Conservation (phyloP, 2,329 filamentous ascomycete species). For the Phoma sp. region DNA sequence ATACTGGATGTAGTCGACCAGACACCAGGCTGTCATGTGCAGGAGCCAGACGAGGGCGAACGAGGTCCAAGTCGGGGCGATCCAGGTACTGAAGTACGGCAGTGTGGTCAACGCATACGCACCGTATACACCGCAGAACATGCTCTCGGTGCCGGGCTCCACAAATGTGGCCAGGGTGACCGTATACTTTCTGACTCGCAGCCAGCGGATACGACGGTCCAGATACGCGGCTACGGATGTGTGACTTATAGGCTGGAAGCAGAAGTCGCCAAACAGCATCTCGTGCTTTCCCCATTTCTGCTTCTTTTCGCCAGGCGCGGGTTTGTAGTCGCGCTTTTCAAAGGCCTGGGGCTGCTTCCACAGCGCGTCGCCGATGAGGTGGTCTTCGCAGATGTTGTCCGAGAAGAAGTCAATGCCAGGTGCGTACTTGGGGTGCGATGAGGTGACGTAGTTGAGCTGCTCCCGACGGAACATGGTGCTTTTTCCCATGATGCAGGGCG, state of each 20-base stretch:
- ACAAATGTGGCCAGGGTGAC: slow-evolving; percentile 87
- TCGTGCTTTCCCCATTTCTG: slow-evolving; percentile 75
- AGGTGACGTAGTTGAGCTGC: slow-evolving; percentile 78
- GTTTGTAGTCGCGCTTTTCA: slow-evolving; percentile 33
- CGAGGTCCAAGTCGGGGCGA: slow-evolving; percentile 70
- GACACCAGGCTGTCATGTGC: slow-evolving; percentile 73
- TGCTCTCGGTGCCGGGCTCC: slow-evolving; percentile 88
- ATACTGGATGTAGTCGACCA: slow-evolving; percentile 76
- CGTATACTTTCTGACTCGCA: slow-evolving; percentile 92
- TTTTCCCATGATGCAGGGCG: slow-evolving; percentile 94
- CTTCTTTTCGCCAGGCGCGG: slow-evolving; percentile 31
- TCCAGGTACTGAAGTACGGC: slow-evolving; percentile 64
- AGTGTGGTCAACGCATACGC: slow-evolving; percentile 79
- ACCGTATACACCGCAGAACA: slow-evolving; percentile 82
- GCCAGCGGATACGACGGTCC: slow-evolving; percentile 83
- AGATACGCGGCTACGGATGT: slow-evolving; percentile 81
- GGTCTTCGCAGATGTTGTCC: slow-evolving; percentile 96
- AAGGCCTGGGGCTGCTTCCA: slow-evolving; percentile 67
- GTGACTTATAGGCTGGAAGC: slow-evolving; percentile 84
- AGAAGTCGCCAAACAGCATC: slow-evolving; percentile 82
- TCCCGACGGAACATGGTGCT: slow-evolving; percentile 98
- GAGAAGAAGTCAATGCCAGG: slow-evolving; percentile 92
- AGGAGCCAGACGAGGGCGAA: slow-evolving; percentile 70
- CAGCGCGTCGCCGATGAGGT: slow-evolving; percentile 89
- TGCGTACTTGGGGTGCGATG: slow-evolving; percentile 56